Base-by-base conservation (phyloP, 768 basidiomycete genomes). In the Boletus sp. region DNA sequence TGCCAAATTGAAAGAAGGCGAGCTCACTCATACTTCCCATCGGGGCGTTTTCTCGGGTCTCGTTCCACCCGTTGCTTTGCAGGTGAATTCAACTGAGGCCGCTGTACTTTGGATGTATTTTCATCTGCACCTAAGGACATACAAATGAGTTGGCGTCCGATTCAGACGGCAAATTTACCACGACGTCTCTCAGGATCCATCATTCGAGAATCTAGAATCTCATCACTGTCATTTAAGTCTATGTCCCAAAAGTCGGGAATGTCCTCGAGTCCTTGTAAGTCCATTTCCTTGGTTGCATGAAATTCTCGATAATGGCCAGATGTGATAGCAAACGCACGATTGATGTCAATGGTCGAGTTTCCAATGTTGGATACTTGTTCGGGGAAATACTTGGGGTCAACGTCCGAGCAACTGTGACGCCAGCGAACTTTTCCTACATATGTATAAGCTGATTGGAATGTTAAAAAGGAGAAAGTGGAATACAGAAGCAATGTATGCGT, bases 351-450 rank as follows among this genome's bases (percentile, higher is more conserved):
- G 91, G 90, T 18, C 87, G 83, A 17, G 92, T 93, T 63, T 88
- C 76, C 54, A 78, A 66, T n/a, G 80, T 83, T 4, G 89, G 91
- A 70, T 83, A 94, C 57, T 82, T 78, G 30, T 68, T 73, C 10
- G 81, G 65, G 12, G 77, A 59, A 42, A 92, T 58, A 14, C 71
- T 72, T 15, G 90, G 89, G 64, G 81, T 85, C 66, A 87, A 86
- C 1, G 77, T 73, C 35, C 77, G 68, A 7, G 76, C 72, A 11
- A 83, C 72, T 1, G 79, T 73, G 9, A 88, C 73, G 7, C 93
- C 93, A 24, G 91, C 92, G 28, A 86, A 75, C 33, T 78, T 80
- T 72, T 94, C 93, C 89, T 94, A 64, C 33, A 47, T 24, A 42
- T 17, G 17, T 35, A 52, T 66, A 30, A 57, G 57, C n/a, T 52